These are phyloP conservation scores for Mycena olivaceomarginata DNA, from an alignment of 768 basidiomycete genomes.

Conservation along the genomic window DNA sequence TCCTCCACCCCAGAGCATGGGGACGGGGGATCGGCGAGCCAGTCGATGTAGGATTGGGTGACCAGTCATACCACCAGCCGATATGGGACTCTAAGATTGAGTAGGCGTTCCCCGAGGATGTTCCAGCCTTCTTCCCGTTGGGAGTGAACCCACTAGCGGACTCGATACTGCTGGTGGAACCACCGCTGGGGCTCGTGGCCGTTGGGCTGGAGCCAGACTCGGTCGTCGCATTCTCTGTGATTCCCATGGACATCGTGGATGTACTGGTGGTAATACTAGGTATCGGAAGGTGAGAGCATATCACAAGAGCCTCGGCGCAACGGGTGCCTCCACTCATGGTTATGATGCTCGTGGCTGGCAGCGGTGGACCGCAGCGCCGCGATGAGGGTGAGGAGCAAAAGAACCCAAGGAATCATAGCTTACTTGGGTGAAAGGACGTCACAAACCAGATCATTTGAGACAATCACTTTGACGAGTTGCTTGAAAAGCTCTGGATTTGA, in stretches of 20 bases:
- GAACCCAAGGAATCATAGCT: too few species aligned
- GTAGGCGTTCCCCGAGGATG: constrained; percentile 67
- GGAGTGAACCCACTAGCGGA: constrained; percentile 56
- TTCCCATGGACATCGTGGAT: too few species aligned
- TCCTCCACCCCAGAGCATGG: constrained; percentile 72
- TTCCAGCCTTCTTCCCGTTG: constrained; percentile 68
- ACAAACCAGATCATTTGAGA: constrained; percentile 5
- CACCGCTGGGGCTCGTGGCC: not conserved
- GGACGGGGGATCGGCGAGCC: constrained; percentile 63
- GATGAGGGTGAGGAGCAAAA: too few species aligned
- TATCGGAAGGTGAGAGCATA: too few species aligned
- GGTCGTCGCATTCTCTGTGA: too few species aligned
- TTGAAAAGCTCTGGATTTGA: constrained; percentile 5
- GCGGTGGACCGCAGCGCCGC: too few species aligned
- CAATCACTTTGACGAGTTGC: constrained; percentile 3
- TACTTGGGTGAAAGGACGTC: too few species aligned
- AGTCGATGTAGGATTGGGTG: constrained; percentile 62
- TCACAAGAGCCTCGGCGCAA: too few species aligned
- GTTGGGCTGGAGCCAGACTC: constrained; percentile 8
- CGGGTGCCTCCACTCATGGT: too few species aligned
- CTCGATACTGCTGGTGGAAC: constrained; percentile 19
- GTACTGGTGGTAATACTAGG: too few species aligned
- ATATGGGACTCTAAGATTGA: constrained; percentile 61
- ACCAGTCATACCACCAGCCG: constrained; percentile 73
- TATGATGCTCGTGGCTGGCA: too few species aligned